Evolutionary conservation across 2,329 filamentous ascomycete species (phyloP).

Genomic region (Neofusicoccum laricinum): DNA sequence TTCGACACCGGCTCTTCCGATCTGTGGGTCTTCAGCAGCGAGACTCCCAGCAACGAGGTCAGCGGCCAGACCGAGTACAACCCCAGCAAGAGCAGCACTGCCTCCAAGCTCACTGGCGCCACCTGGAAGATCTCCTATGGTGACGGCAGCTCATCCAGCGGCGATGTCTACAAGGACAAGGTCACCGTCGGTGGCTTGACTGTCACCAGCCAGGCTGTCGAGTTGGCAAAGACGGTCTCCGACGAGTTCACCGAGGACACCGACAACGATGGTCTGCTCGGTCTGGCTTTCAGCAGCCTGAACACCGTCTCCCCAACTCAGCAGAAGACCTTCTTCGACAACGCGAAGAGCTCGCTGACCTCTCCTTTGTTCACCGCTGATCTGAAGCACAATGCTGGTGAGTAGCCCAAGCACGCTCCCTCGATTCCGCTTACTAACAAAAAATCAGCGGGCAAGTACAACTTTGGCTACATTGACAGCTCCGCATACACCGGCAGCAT

Average conservation of each 20-base stretch:
- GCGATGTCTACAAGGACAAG: constrained; percentile 64
- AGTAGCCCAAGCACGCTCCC: neutral
- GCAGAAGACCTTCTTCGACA: constrained; percentile 60
- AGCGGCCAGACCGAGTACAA: constrained; percentile 59
- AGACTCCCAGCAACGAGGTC: neutral
- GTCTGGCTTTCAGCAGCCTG: constrained; percentile 58
- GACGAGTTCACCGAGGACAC: constrained; percentile 43
- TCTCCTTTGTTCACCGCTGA: constrained; percentile 57
- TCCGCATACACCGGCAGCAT: constrained; percentile 58
- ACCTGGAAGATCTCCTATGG: constrained; percentile 64
- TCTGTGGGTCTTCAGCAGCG: constrained; percentile 46
- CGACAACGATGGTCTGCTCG: constrained; percentile 57
- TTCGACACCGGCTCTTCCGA: constrained; percentile 70
- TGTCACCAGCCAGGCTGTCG: constrained; percentile 61
- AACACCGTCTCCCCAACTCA: constrained; percentile 54
- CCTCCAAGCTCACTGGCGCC: constrained; percentile 22
- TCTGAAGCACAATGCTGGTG: constrained; percentile 49
- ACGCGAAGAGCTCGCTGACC: constrained; percentile 51
- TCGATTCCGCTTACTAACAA: neutral
- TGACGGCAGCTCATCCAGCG: constrained; percentile 62
- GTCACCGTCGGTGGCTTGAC: constrained; percentile 60
- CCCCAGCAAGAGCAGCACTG: constrained; percentile 44
- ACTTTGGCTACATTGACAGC: constrained; percentile 59
- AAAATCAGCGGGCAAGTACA: constrained; percentile 43
- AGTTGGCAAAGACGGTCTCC: constrained; percentile 61